Conservation (phyloP, 371 early-diverging fungal species). For the Rhizopus arrhizus region DNA sequence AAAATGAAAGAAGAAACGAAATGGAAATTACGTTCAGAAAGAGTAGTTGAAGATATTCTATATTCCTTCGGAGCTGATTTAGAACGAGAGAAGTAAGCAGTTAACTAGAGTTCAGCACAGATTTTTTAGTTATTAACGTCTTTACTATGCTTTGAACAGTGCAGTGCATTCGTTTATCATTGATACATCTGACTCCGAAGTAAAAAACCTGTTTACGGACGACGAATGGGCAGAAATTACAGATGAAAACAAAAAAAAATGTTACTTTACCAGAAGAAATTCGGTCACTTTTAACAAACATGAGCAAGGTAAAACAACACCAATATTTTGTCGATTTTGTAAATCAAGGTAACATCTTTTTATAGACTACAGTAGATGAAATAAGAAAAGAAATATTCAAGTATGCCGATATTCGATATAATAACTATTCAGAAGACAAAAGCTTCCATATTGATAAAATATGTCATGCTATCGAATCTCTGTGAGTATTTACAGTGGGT, state of each 20-base stretch:
- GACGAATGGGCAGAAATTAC: constrained; percentile 2
- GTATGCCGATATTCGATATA: constrained; percentile 8
- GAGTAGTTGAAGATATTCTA: constrained; percentile 5
- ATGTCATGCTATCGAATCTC: not conserved
- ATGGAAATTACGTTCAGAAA: constrained; percentile 6
- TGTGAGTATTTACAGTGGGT: no score
- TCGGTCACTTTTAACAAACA: not conserved
- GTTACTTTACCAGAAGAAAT: not conserved
- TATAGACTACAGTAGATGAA: not conserved
- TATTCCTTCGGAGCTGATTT: not conserved
- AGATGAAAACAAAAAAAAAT: not conserved
- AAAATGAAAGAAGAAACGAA: not conserved
- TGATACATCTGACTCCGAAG: not conserved
- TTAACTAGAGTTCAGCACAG: not conserved
- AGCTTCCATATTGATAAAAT: constrained; percentile 5
- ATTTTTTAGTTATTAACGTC: no score
- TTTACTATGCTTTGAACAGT: not conserved
- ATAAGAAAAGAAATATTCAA: constrained; percentile 7
- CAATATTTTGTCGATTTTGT: not conserved
- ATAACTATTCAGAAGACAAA: constrained; percentile 6
- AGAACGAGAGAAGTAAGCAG: constrained; percentile 1
- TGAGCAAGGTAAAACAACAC: constrained; percentile 1
- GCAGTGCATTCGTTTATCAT: constrained; percentile 1
- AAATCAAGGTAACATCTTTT: constrained; percentile 1
- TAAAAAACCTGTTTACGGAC: constrained; percentile 5